phyloP scores from a whole-genome alignment of 2,329 filamentous ascomycete genomes.

The Pochonia chlamydosporia region DNA sequence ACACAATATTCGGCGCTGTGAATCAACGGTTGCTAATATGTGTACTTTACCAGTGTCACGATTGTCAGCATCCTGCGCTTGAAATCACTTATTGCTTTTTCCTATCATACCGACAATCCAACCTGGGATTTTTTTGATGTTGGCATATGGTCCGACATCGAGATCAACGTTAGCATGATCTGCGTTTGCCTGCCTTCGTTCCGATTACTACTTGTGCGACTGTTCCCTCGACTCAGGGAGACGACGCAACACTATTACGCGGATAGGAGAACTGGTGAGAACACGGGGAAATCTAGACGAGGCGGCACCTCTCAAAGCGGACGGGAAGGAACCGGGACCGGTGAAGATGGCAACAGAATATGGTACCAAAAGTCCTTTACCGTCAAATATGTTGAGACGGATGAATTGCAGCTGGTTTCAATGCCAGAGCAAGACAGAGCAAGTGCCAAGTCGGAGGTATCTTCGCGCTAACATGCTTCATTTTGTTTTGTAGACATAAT shows the following conservation, averaged over 20 bases:
- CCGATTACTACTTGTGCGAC: conserved; percentile 12
- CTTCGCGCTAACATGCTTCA: neutral
- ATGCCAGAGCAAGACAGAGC: neutral
- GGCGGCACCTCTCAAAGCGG: neutral
- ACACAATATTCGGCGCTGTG: neutral
- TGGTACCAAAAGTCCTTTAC: neutral
- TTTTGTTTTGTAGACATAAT: neutral
- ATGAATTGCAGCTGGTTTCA: neutral
- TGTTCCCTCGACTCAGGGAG: conserved; percentile 1
- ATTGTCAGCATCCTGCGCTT: conserved; percentile 17
- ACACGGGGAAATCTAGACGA: neutral
- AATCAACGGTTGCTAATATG: neutral
- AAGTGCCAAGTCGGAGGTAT: neutral
- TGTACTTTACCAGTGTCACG: conserved; percentile 13
- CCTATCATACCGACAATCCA: conserved; percentile 12
- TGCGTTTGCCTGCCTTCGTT: conserved; percentile 20
- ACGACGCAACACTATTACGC: neutral
- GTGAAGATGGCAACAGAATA: neutral
- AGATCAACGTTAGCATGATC: conserved; percentile 11
- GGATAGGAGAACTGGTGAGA: neutral
- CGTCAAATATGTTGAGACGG: neutral
- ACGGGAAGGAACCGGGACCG: neutral
- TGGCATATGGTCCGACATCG: conserved; percentile 19
- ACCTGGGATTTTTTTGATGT: conserved; percentile 16
- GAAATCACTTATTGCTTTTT: conserved; percentile 13